Evolutionary conservation across 257 asterid species (phyloP).

Genomic region (Nicotiana sylvestris): DNA sequence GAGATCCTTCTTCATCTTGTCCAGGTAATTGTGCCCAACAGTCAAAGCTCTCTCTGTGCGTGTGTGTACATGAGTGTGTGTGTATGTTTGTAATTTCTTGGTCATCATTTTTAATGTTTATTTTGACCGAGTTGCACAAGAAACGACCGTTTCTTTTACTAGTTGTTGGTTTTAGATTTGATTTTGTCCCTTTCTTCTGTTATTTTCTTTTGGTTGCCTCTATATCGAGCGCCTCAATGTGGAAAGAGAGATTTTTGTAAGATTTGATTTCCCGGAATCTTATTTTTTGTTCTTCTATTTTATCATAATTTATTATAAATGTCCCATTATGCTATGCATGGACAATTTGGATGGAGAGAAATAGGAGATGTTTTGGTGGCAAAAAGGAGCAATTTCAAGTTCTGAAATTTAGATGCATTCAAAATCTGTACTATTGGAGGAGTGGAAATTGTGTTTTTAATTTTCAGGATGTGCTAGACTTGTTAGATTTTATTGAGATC

Average conservation of each 20-base stretch:
- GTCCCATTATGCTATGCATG: too few species aligned
- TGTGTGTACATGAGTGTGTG: too few species aligned
- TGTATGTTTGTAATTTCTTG: background rate
- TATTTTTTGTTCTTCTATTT: background rate
- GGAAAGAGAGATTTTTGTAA: background rate
- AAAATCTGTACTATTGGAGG: too few species aligned
- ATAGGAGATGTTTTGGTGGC: too few species aligned
- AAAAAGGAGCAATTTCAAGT: too few species aligned
- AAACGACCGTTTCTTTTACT: too few species aligned
- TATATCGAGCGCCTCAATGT: background rate
- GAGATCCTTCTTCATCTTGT: slow-evolving; percentile 98
- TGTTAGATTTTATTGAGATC: too few species aligned
- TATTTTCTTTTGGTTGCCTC: background rate
- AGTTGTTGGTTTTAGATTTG: background rate
- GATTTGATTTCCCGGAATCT: background rate
- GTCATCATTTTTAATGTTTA: background rate
- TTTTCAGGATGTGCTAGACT: too few species aligned
- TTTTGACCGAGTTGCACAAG: background rate
- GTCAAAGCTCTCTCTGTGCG: background rate
- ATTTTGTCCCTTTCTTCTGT: background rate
- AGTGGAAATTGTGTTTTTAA: too few species aligned
- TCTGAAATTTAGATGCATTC: too few species aligned
- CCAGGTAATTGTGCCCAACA: slow-evolving; percentile 53
- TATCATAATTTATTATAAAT: background rate
- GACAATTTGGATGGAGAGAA: too few species aligned